These are phyloP conservation scores for Neurospora hispaniola DNA, from an alignment of 495 filamentous ascomycete genomes.

Conservation along the genomic window DNA sequence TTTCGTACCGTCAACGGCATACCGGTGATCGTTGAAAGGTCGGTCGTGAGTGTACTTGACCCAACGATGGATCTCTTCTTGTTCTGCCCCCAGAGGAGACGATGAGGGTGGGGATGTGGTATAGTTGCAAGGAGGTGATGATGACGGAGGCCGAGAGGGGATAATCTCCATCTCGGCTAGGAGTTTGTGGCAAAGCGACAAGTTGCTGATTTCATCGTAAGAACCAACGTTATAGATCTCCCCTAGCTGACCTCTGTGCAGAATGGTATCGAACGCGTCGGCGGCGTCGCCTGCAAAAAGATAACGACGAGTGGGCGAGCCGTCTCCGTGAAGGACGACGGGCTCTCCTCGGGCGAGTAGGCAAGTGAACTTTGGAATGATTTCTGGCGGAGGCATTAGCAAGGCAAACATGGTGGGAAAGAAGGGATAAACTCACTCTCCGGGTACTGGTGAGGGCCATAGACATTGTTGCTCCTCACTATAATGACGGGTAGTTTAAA, in stretches of 20 bases:
- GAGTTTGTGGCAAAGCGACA: conserved; percentile 47
- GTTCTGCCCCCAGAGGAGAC: not conserved
- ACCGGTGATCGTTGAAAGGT: conserved; percentile 63
- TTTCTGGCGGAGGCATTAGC: conserved; percentile 36
- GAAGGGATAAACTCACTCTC: conserved; percentile 46
- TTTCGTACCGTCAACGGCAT: conserved; percentile 58
- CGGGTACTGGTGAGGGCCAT: conserved; percentile 68
- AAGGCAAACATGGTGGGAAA: not conserved
- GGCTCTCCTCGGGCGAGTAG: conserved; percentile 47
- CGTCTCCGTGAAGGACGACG: conserved; percentile 60
- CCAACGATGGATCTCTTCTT: conserved; percentile 39
- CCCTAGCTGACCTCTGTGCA: conserved; percentile 55
- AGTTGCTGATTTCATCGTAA: conserved; percentile 53
- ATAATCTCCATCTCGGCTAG: conserved; percentile 40
- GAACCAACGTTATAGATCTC: conserved; percentile 69
- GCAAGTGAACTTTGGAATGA: conserved; percentile 64
- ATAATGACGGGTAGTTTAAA: conserved; percentile 63
- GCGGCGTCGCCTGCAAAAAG: conserved; percentile 62
- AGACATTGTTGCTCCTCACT: conserved; percentile 68
- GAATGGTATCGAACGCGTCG: conserved; percentile 68
- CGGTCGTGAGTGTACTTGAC: conserved; percentile 57
- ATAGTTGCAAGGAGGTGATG: not conserved
- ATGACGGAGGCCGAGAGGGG: not conserved
- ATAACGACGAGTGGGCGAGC: conserved; percentile 55
- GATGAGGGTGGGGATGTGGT: not conserved